These are phyloP conservation scores for Blastocrithidia nonstop DNA, from an alignment of 208 protist genomes.

Conservation along the genomic window DNA sequence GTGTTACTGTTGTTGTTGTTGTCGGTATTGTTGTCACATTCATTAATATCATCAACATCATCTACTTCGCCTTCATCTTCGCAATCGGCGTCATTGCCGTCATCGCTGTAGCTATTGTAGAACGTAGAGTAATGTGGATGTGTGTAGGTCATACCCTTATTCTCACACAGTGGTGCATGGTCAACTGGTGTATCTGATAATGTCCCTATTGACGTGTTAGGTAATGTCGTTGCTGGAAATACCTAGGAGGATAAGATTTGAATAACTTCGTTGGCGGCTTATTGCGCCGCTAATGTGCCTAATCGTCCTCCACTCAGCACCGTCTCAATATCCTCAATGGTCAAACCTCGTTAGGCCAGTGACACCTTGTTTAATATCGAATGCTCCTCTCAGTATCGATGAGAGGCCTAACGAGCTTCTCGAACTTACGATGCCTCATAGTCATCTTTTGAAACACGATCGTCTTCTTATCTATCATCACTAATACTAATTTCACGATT, in stretches of 20 bases:
- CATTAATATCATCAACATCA: constrained; percentile 6
- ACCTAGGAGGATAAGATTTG: constrained; percentile 48
- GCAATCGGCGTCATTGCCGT: constrained; percentile 22
- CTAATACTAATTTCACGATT: too few relatives aligned
- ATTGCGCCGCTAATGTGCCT: constrained; percentile 21
- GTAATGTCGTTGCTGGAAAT: neutral
- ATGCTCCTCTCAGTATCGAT: constrained; percentile 51
- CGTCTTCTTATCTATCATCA: too few relatives aligned
- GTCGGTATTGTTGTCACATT: too few relatives aligned
- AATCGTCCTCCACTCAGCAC: constrained; percentile 47
- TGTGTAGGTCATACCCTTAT: neutral
- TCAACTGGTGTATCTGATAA: neutral
- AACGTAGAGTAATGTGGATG: too few relatives aligned
- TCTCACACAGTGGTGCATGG: neutral
- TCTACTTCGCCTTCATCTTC: constrained; percentile 20
- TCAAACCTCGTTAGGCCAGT: constrained; percentile 45
- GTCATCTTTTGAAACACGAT: too few relatives aligned
- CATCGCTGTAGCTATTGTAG: constrained; percentile 18
- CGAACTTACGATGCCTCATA: too few relatives aligned
- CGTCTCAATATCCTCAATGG: constrained; percentile 46
- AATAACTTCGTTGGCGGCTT: constrained; percentile 64
- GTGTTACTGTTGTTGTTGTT: too few relatives aligned
- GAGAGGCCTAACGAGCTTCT: constrained; percentile 7
- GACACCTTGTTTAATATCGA: constrained; percentile 46
- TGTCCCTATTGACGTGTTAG: neutral